Percentiles rank a stretch among this genome's conserved stretches.
Evolutionary conservation across 805 yeast genomes (phyloP).

Genomic region (Kurtzmaniella fragi): DNA sequence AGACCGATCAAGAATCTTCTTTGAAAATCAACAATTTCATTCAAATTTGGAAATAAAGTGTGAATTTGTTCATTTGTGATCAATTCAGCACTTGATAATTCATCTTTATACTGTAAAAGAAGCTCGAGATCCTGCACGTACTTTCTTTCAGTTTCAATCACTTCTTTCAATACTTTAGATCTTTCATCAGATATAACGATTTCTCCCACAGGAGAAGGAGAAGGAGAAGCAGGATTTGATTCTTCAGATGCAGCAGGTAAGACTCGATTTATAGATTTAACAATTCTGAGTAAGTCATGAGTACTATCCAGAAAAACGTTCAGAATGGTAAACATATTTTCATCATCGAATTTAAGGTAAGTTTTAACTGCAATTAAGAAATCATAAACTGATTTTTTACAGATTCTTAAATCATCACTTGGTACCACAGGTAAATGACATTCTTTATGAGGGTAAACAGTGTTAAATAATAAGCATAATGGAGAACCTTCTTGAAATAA

Average conservation of each 20-base stretch:
- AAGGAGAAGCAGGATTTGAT: slow-evolving; percentile 4
- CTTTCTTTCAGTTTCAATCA: slow-evolving; percentile 86
- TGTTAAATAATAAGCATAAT: slow-evolving; percentile 77
- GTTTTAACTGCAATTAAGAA: slow-evolving; percentile 82
- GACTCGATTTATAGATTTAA: slow-evolving; percentile 65
- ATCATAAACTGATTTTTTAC: slow-evolving; percentile 86
- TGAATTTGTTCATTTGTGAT: slow-evolving; percentile 77
- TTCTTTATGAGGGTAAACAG: slow-evolving; percentile 40
- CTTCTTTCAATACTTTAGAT: slow-evolving; percentile 76
- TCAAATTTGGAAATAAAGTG: slow-evolving; percentile 77
- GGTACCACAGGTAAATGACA: slow-evolving; percentile 59
- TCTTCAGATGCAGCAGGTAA: slow-evolving; percentile 13
- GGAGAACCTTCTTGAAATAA: slow-evolving; percentile 91
- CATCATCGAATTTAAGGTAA: slow-evolving; percentile 69
- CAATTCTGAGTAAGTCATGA: slow-evolving; percentile 67
- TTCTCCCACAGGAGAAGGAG: slow-evolving; percentile 12
- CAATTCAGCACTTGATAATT: slow-evolving; percentile 58
- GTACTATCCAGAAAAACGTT: slow-evolving; percentile 83
- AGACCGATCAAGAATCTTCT: slow-evolving; percentile 81
- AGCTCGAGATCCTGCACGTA: slow-evolving; percentile 88
- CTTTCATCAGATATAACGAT: slow-evolving; percentile 47
- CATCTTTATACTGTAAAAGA: slow-evolving; percentile 61
- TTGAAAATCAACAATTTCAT: slow-evolving; percentile 85
- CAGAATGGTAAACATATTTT: slow-evolving; percentile 82
- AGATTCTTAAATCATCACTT: slow-evolving; percentile 75